Conservation (phyloP, 805 yeast genomes). For the Starmera amethionina region DNA sequence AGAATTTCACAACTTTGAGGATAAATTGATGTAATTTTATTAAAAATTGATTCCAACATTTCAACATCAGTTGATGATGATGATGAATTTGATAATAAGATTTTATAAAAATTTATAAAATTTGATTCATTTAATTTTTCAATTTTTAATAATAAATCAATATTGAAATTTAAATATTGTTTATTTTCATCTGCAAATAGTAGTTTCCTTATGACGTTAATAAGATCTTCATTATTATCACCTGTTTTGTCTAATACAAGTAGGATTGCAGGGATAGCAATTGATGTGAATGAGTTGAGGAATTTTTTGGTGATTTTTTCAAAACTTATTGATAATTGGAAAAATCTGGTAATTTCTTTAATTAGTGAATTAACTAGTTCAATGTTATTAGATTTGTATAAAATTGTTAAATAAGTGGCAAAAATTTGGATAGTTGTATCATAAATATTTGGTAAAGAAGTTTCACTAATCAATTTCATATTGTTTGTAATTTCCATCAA, state of each 20-base stretch:
- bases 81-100: conserved; percentile 20
- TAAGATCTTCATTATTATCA: conserved; percentile 3
- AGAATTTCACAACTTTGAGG: conserved; percentile 32
- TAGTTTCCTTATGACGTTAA: conserved; percentile 14
- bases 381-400: conserved; percentile 7
- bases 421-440: conserved; percentile 10
- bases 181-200: conserved; percentile 19
- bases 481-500: conserved; percentile 5
- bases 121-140: conserved; percentile 5
- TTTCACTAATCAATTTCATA: conserved; percentile 8
- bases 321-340: conserved; percentile 3
- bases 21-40: conserved; percentile 27
- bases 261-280: conserved; percentile 11
- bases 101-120: conserved; percentile 21
- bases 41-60: conserved; percentile 39
- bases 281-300: conserved; percentile 7
- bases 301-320: conserved; percentile 14
- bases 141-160: conserved; percentile 21
- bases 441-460: conserved; percentile 4
- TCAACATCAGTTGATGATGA: conserved; percentile 22
- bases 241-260: neutral
- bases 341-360: conserved; percentile 7
- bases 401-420: conserved; percentile 13
- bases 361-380: neutral
- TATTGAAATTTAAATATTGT: conserved; percentile 18